Evolutionary conservation across 768 basidiomycete genomes (phyloP).

Genomic region (Tricholoma sp.): DNA sequence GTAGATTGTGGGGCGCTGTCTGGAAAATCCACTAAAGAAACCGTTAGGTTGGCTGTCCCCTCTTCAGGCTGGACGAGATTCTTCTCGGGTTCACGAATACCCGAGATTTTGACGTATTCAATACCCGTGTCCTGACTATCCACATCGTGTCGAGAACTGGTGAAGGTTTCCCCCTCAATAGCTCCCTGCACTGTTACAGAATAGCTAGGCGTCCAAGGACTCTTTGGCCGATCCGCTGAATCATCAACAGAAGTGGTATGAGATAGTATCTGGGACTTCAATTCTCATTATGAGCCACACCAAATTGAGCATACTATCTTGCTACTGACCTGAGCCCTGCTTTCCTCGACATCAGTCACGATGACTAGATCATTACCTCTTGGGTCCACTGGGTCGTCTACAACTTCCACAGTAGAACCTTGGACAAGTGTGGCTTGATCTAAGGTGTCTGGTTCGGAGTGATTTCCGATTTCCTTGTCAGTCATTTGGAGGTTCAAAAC

Average conservation of each 20-base stretch:
- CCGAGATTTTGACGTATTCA: background rate
- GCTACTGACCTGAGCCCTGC: background rate
- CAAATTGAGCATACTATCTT: background rate
- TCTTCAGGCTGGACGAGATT: background rate
- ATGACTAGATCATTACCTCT: background rate
- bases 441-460: background rate
- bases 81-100: background rate
- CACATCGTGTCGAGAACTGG: slow-evolving; percentile 6
- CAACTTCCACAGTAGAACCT: background rate
- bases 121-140: background rate
- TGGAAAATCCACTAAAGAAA: background rate
- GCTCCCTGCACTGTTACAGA: slow-evolving; percentile 12
- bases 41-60: background rate
- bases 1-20: background rate
- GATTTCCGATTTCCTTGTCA: background rate
- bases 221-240: slow-evolving; percentile 5
- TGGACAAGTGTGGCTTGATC: background rate
- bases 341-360: background rate
- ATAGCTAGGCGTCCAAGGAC: slow-evolving; percentile 16
- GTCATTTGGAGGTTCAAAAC: background rate
- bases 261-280: background rate
- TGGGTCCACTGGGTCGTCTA: background rate
- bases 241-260: background rate
- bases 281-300: background rate
- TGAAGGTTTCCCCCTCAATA: slow-evolving; percentile 8